Percentiles rank a stretch among this genome's conserved stretches.
These are phyloP conservation scores for Metschnikowia shivogae DNA, from an alignment of 805 yeast species.

Conservation along the genomic window DNA sequence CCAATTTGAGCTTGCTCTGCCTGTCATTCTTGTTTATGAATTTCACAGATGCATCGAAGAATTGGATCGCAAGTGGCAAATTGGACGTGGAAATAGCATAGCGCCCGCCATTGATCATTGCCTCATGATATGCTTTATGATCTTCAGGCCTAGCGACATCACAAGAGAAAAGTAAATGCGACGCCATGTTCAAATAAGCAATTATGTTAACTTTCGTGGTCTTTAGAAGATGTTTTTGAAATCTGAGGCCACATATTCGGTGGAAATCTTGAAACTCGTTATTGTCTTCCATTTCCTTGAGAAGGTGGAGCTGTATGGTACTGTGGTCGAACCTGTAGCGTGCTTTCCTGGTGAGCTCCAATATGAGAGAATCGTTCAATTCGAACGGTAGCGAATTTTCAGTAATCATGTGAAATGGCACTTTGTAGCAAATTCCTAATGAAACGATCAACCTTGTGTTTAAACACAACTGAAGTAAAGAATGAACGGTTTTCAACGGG, in stretches of 20 bases:
- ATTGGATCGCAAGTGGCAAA: constrained; percentile 36
- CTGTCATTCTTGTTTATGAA: constrained; percentile 21
- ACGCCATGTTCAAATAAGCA: constrained; percentile 34
- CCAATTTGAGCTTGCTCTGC: constrained; percentile 21
- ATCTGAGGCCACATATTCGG: constrained; percentile 41
- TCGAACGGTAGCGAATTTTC: constrained; percentile 26
- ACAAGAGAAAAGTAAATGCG: constrained; percentile 35
- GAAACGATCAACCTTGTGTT: constrained; percentile 34
- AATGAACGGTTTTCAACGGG: constrained; percentile 29
- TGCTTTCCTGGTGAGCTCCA: constrained; percentile 33
- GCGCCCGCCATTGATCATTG: constrained; percentile 42
- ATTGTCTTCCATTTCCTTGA: constrained; percentile 21
- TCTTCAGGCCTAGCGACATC: constrained; percentile 34
- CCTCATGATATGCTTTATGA: constrained; percentile 30
- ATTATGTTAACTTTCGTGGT: constrained; percentile 16
- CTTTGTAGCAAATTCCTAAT: constrained; percentile 40
- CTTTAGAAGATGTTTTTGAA: constrained; percentile 22
- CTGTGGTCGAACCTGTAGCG: constrained; percentile 42
- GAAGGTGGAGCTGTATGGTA: constrained; percentile 29
- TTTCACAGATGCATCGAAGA: constrained; percentile 32
- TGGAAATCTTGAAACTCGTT: constrained; percentile 31
- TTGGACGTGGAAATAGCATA: constrained; percentile 43
- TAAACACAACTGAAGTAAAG: constrained; percentile 30
- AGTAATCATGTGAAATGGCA: constrained; percentile 41
- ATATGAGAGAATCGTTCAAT: constrained; percentile 26